A percentile compares a stretch with the other conserved stretches of the same genome.
These are phyloP conservation scores for Hirschfeldia incana DNA, from an alignment of 345 rosid genomes.

Conservation along the genomic window DNA sequence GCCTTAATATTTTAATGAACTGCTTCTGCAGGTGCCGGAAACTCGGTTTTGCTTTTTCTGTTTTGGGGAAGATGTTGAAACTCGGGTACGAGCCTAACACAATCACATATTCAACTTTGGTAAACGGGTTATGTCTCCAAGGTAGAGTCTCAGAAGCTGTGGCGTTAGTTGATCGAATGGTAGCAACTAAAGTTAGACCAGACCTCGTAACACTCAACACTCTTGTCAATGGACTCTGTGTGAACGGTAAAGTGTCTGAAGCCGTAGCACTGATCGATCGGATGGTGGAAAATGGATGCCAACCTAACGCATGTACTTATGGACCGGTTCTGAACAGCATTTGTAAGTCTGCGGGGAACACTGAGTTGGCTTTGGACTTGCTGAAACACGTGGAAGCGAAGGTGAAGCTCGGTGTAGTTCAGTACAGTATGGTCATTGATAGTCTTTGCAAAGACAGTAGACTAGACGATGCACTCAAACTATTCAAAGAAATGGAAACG, in stretches of 20 bases:
- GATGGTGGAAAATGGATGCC: background rate
- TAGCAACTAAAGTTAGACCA: background rate
- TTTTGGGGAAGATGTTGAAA: background rate
- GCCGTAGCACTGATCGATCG: background rate
- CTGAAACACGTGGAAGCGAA: slow-evolving; percentile 8
- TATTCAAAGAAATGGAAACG: slow-evolving; percentile 16
- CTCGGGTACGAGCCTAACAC: slow-evolving; percentile 2
- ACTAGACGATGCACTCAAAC: background rate
- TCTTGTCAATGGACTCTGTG: background rate
- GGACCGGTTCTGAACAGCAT: background rate
- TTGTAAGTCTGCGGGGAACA: background rate
- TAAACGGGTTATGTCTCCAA: background rate
- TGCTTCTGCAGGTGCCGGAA: background rate
- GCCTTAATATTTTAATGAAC: background rate
- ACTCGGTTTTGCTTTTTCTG: background rate
- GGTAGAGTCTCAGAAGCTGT: background rate
- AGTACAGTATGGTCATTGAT: slow-evolving; percentile 22
- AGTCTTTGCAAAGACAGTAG: background rate
- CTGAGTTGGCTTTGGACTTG: background rate
- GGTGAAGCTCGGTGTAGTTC: slow-evolving; percentile 2
- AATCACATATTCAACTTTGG: background rate
- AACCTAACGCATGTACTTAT: background rate
- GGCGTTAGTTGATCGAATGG: background rate
- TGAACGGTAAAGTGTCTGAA: background rate
- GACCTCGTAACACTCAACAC: background rate